Evolutionary conservation across 164 flowering plant genomes (phyloP).

Genomic region (Chloranthus sessilifolius): DNA sequence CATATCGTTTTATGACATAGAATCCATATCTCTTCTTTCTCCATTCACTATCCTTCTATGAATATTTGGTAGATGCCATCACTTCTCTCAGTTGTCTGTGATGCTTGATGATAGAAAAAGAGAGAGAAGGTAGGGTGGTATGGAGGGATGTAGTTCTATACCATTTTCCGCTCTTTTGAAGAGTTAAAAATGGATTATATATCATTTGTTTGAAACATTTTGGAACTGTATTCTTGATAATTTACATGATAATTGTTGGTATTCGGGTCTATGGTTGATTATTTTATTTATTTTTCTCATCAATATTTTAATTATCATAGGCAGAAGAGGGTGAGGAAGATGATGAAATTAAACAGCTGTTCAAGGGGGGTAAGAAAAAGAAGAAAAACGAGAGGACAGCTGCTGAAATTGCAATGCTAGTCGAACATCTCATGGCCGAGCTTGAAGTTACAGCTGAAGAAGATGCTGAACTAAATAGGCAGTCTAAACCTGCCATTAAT

Average conservation of each 20-base stretch:
- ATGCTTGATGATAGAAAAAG: too few species aligned
- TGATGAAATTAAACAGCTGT: constrained; percentile 68
- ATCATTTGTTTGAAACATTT: too few species aligned
- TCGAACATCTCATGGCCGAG: constrained; percentile 93
- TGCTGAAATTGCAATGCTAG: constrained; percentile 78
- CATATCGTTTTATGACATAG: not conserved
- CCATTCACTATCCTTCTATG: too few species aligned
- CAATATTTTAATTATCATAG: constrained; percentile 25
- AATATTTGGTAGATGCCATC: too few species aligned
- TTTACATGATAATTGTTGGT: too few species aligned
- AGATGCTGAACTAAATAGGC: constrained; percentile 81
- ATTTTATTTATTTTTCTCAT: not conserved
- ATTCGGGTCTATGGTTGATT: too few species aligned
- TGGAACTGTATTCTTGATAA: too few species aligned
- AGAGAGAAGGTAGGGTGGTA: too few species aligned
- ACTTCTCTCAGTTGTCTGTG: too few species aligned
- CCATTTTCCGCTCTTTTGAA: too few species aligned
- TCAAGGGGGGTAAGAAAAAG: constrained; percentile 81
- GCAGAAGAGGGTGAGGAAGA: constrained; percentile 88
- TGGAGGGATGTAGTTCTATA: too few species aligned
- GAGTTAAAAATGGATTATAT: too few species aligned
- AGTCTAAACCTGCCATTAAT: constrained; percentile 83
- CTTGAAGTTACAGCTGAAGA: constrained; percentile 95
- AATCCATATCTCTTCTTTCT: not conserved
- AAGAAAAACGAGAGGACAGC: constrained; percentile 86